Evolutionary conservation across 768 basidiomycete genomes (phyloP).

Genomic region (Pulveroboletus sp.): DNA sequence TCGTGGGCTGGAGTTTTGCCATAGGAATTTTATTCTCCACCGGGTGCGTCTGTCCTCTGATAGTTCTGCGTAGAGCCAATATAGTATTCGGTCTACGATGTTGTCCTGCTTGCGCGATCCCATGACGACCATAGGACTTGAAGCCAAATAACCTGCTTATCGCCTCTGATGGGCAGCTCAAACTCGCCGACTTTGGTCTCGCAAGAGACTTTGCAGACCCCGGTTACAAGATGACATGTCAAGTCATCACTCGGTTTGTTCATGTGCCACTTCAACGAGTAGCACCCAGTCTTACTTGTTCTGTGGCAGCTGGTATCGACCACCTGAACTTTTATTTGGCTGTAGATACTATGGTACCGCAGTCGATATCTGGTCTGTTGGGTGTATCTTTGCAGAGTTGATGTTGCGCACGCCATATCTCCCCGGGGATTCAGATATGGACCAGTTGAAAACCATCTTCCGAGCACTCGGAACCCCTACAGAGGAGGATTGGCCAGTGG

Average conservation of each 20-base stretch:
- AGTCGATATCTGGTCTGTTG: conserved; percentile 96
- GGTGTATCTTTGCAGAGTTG: conserved; percentile 96
- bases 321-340: conserved; percentile 92
- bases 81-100: not conserved
- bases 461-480: conserved; percentile 93
- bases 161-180: conserved; percentile 83
- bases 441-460: conserved; percentile 92
- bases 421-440: conserved; percentile 93
- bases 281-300: conserved; percentile 1
- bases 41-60: conserved; percentile 51
- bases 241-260: conserved; percentile 91
- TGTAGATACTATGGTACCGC: conserved; percentile 86
- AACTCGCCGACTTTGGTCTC: conserved; percentile 98
- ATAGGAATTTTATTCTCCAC: conserved; percentile 90
- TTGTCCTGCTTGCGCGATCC: conserved; percentile 10
- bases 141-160: conserved; percentile 99
- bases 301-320: conserved; percentile 89
- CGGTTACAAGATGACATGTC: conserved; percentile 93
- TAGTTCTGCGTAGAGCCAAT: conserved; percentile 9
- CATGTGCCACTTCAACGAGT: not conserved
- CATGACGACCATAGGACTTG: conserved; percentile 61
- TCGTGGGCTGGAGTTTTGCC: conserved; percentile 97
- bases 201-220: conserved; percentile 96
- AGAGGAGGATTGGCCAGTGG: conserved; percentile 95
- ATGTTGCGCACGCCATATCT: conserved; percentile 96